Evolutionary conservation across 208 protist species (phyloP), one percentile per base, ranked within the genome.

Genomic region (Acanthamoeba rhysodes): DNA sequence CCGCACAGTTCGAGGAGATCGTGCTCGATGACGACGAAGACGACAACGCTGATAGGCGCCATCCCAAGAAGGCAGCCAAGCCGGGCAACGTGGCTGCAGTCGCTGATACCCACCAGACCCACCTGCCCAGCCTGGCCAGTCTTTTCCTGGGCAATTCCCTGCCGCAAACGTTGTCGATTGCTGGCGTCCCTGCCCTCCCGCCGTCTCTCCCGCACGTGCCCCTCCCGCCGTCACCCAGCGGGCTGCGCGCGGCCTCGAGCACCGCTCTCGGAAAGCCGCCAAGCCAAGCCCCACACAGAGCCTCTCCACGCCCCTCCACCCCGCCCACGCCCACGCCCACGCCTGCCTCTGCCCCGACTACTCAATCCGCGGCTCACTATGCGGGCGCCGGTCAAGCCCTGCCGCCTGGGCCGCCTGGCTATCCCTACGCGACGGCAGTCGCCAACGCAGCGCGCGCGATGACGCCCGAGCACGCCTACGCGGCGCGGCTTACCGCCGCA

Each of bases 401-500:
- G 41, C 41, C 41, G 9, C 41, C 41, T 45, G 41, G 4, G 41
- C 41, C 41, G 41, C 41, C 41, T 45, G 41, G 41, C 2, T 45
- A 6, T 45, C 41, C 41, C 41, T 45, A 45, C 41, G 41, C 41
- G 41, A 45, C 41, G 4, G 41, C 41, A 45, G 41, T 45, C 41
- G 41, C 41, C 41, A 45, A 45, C 41, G 41, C 41, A 45, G 41
- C 41, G 41, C 41, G 41, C 4, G 41, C 41, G 41, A 45, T 45
- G 41, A 72, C 66, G 9, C 66, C 66, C 20, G 29, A 72, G 66
- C 66, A 82, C 14, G 74, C 74, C 74, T 82, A 82, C 74, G 74
- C 74, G 16, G 74, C 74, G 45, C 74, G 55, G 37, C 9, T 82
- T 0, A 37, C 80, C n/a, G 80, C 50, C 80, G 53, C 29, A n/a